Base-by-base conservation (phyloP, 208 protist genomes). In the Crithidia expoeki region DNA sequence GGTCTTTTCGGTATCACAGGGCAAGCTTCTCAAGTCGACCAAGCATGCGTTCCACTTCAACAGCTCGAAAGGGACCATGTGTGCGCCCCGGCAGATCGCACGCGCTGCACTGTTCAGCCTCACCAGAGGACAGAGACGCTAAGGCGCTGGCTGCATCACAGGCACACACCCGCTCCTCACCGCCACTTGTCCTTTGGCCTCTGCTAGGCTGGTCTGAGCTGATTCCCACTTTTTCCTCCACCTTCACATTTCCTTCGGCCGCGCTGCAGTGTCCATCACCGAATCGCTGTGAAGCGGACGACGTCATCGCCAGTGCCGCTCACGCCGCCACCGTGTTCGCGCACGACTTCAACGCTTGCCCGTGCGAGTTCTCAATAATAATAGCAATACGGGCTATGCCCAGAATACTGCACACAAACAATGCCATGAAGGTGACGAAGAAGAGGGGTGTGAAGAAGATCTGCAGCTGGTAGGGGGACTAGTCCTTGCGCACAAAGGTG, bases 341-440 rank as follows among this genome's bases (percentile, higher is more conserved):
- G 21, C 72, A 69, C 36, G 68, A 67, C 65, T 76, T 81, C 50
- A 58, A 36, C n/a, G 68, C 80, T 42, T 83, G 71, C 27, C 56
- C 79, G 63, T 85, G 85, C n/a, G 85, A 90, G 52, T 87, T 79
- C 55, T 90, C 81, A 52, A 87, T 82, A 44, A 90, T 85, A 55
- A 76, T 82, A 44, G 87, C 84, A 55, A 76, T 90, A 64, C 84
- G 76, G 7, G 85, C 85, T 19, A 90, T 77, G 74, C 75, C 85
- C 52, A 87, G 74, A 16, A 87, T 77, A 56, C 72, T 90, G 57
- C 81, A 87, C 55, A 90, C 81, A 65, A 87, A 87, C 34, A 90
- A 72, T 4, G 73, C 49, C 7, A 90, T 64, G 53, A 87, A 90
- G 12, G 76, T 83, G 27, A 71, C 38, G 40, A 90, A 68, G 55